These are phyloP conservation scores for Dorcoceras hygrometricum DNA, from an alignment of 257 asterid genomes.

Conservation along the genomic window DNA sequence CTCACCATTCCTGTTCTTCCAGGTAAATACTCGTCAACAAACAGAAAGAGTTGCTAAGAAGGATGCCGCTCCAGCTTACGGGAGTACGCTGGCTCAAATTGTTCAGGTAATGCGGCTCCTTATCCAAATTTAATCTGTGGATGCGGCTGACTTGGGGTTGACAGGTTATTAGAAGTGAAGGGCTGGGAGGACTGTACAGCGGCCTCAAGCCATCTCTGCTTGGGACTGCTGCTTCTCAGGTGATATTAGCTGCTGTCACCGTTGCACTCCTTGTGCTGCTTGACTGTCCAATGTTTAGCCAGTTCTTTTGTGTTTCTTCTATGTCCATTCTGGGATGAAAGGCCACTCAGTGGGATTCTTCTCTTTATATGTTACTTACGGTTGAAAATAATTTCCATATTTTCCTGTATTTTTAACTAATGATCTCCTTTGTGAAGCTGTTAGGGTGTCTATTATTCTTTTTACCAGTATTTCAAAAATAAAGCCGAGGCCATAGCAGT, in stretches of 20 bases:
- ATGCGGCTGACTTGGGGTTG: background rate
- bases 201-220: conserved; percentile 92
- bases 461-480: conserved; percentile 85
- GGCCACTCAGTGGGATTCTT: no score
- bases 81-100: conserved; percentile 56
- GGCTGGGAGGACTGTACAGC: conserved; percentile 85
- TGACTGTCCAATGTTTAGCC: no score
- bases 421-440: conserved; percentile 32
- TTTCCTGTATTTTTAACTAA: conserved; percentile 10
- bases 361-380: no score
- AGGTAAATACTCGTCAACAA: conserved; percentile 93
- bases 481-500: conserved; percentile 77
- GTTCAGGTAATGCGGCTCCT: conserved; percentile 34
- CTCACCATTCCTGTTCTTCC: no score
- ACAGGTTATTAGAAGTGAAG: conserved; percentile 69
- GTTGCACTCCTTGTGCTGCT: background rate
- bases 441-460: conserved; percentile 84
- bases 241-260: conserved; percentile 20
- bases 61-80: conserved; percentile 24
- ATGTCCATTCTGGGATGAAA: no score
- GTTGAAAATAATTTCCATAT: background rate
- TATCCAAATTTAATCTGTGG: background rate
- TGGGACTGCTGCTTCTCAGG: conserved; percentile 94
- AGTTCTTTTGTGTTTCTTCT: background rate
- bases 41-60: conserved; percentile 77